Conservation (phyloP, 495 filamentous ascomycete genomes). For the Cercophora samala region DNA sequence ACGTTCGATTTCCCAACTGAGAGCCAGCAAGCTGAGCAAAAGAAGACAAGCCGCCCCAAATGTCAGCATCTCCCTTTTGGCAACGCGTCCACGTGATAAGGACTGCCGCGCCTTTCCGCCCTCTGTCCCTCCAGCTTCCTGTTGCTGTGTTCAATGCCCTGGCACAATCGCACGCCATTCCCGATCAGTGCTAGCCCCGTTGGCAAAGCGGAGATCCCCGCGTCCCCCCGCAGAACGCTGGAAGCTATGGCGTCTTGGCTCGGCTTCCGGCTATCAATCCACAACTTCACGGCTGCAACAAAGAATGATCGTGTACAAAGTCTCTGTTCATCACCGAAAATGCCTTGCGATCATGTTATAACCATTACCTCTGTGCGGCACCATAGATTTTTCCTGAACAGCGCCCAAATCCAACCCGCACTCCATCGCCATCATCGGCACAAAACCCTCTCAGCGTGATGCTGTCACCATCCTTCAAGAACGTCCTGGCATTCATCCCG, state of each 20-base stretch:
- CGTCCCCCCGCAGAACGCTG: not conserved
- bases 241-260: not conserved
- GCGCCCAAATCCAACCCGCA: conserved; percentile 68
- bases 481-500: conserved; percentile 68
- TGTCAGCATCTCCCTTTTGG: not conserved
- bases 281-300: not conserved
- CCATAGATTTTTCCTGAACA: conserved; percentile 58
- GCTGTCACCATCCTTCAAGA: conserved; percentile 82
- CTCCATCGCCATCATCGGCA: conserved; percentile 50
- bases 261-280: not conserved
- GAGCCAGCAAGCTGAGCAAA: not conserved
- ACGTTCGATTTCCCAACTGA: not conserved
- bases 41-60: not conserved
- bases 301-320: not conserved
- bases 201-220: not conserved
- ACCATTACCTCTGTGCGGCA: conserved; percentile 19
- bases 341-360: not conserved
- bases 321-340: no score
- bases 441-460: conserved; percentile 64
- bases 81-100: not conserved
- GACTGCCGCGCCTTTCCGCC: not conserved
- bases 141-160: not conserved
- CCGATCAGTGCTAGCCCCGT: not conserved
- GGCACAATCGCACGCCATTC: not conserved
- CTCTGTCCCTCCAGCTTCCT: not conserved